Base-by-base conservation (phyloP, 2,329 filamentous ascomycete species). In the Herpomyces periplanetae region DNA sequence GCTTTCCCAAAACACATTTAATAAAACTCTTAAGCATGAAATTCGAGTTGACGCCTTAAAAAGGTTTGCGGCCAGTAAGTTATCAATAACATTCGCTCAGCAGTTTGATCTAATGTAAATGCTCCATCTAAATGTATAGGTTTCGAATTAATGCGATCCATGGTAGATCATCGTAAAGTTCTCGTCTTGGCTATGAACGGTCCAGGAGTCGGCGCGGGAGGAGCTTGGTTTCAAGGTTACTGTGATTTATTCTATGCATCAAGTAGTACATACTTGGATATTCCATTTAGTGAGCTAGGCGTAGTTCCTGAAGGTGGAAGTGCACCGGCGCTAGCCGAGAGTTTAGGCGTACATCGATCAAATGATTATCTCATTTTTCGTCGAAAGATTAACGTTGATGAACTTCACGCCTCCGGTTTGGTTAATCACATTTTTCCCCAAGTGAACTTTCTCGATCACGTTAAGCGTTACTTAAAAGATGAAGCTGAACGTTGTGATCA, bases 321-420 rank as follows among this genome's bases (percentile, higher is more conserved):
- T 0, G 68, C 58, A 8, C 45, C 57, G 21, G 68, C 60, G 1
- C 61, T 91, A 22, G 66, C 80, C 7, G 51, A 62, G 30, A 46
- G 75, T 0, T 45, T 91, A 10, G 80, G 80, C 1, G 50, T 69
- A 19, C 44, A 52, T 23, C 65, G 66, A 34, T 73, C 71, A 5
- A 85, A 84, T 33, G 80, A 91, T 45, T 75, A 80, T 6, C 49
- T 91, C 6, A 58, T 96, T 27, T 80, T 85, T 62, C 71, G 63
- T 31, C 65, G 63, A 37, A 49, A 58, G 17, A 65, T 91, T 28
- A 36, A 45, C 0, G 52, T 53, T 12, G 52, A 60, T 10, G 69
- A 85, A 33, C 46, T 91, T 12, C 45, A 73, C 25, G 42, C 48
- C 5, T 50, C 53, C 2, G 73, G 75, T 0, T 91, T 69, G 31